These are phyloP conservation scores for Magnusiomyces suaveolens DNA, from an alignment of 1,139 yeast genomes.

Conservation along the genomic window DNA sequence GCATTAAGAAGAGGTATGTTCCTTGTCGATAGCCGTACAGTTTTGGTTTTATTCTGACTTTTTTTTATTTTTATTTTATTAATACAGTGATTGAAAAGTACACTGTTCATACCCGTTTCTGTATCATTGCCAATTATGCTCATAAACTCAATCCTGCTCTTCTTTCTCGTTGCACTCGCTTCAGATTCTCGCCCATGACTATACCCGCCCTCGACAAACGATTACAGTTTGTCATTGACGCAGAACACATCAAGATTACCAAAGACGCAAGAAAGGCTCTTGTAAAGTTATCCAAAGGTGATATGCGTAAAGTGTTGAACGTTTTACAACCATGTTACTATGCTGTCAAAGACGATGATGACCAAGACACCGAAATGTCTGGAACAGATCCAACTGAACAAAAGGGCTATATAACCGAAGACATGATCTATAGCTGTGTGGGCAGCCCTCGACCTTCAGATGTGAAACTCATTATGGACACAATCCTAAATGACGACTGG, in stretches of 20 bases:
- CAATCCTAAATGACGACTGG: conserved; percentile 84
- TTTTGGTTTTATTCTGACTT: background rate
- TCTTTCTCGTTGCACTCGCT: conserved; percentile 87
- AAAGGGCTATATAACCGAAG: conserved; percentile 48
- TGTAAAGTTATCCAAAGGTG: conserved; percentile 69
- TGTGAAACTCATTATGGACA: conserved; percentile 60
- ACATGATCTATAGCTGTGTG: conserved; percentile 83
- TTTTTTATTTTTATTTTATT: background rate
- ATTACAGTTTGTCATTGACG: conserved; percentile 54
- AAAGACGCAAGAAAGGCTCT: conserved; percentile 58
- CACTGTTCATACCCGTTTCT: conserved; percentile 89
- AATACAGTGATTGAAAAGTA: conserved; percentile 67
- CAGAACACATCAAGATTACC: conserved; percentile 52
- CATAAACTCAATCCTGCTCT: conserved; percentile 94
- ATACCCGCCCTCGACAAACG: conserved; percentile 58
- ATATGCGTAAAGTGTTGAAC: conserved; percentile 91
- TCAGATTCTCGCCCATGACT: conserved; percentile 79
- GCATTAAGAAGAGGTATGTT: conserved; percentile 66
- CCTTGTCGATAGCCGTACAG: background rate
- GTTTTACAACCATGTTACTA: conserved; percentile 92
- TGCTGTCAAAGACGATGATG: conserved; percentile 40
- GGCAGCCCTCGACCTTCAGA: conserved; percentile 94
- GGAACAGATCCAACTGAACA: conserved; percentile 24
- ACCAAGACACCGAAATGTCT: conserved; percentile 19
- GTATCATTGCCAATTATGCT: conserved; percentile 91